Percentiles rank a stretch among this genome's conserved stretches.
Evolutionary conservation across 1,284 basidiomycete species (phyloP).

Genomic region (Moniliophthora roreri): DNA sequence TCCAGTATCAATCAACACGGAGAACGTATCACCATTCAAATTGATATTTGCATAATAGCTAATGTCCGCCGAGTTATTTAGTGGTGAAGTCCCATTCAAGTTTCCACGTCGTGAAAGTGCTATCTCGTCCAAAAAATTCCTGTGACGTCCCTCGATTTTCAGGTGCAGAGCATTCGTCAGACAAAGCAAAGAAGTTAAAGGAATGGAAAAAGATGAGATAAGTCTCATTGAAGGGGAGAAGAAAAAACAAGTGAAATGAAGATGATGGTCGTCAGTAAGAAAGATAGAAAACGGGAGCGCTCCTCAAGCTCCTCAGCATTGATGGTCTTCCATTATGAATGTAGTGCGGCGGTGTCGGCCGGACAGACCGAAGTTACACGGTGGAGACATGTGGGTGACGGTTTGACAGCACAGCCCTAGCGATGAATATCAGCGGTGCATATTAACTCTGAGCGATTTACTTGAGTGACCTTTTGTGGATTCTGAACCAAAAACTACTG

Average conservation of each 20-base stretch:
- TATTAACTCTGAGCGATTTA: too few relatives aligned
- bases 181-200: not conserved
- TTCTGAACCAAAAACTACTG: too few relatives aligned
- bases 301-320: too few relatives aligned
- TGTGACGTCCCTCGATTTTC: not conserved
- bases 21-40: constrained; percentile 47
- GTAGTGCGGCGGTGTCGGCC: not conserved
- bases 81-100: constrained; percentile 12
- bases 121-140: not conserved
- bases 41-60: constrained; percentile 54
- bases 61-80: constrained; percentile 22
- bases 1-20: constrained; percentile 64
- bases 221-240: not conserved
- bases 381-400: too few relatives aligned
- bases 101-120: not conserved
- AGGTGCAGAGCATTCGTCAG: not conserved
- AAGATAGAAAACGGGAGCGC: not conserved
- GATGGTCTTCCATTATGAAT: not conserved
- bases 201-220: not conserved
- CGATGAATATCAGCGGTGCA: too few relatives aligned
- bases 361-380: too few relatives aligned
- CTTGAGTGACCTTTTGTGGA: too few relatives aligned
- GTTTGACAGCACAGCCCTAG: too few relatives aligned
- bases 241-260: not conserved
- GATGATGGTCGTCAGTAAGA: not conserved